These are phyloP conservation scores for Talaromyces thailandensis DNA, from an alignment of 495 filamentous ascomycete species.

Conservation along the genomic window DNA sequence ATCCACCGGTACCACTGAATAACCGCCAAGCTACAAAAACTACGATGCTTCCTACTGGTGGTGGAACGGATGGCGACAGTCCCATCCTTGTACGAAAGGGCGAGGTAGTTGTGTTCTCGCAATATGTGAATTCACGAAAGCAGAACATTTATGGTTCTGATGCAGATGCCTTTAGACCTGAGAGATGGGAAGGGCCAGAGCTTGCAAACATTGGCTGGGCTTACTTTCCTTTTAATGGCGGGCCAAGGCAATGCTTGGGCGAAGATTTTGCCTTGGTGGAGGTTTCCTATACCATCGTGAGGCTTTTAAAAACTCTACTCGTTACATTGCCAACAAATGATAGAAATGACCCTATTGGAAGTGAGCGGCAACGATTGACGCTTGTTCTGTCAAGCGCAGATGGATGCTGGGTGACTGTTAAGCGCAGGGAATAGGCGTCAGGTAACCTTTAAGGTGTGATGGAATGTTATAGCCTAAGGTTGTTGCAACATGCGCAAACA, in stretches of 20 bases:
- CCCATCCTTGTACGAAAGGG: constrained; percentile 58
- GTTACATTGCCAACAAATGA: constrained; percentile 17
- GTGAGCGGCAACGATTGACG: constrained; percentile 20
- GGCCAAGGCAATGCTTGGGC: constrained; percentile 23
- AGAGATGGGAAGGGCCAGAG: constrained; percentile 49
- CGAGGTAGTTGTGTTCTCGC: constrained; percentile 17
- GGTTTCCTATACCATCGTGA: constrained; percentile 25
- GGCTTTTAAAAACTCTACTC: constrained; percentile 24
- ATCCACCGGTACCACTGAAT: constrained; percentile 68
- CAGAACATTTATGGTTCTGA: constrained; percentile 48
- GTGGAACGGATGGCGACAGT: constrained; percentile 54
- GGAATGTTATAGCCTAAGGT: too few relatives aligned
- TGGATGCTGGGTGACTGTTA: constrained; percentile 19
- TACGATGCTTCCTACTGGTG: constrained; percentile 62
- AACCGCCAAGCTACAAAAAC: constrained; percentile 56
- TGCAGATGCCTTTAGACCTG: constrained; percentile 48
- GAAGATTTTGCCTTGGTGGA: constrained; percentile 33
- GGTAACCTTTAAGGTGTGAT: too few relatives aligned
- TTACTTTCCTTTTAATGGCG: constrained; percentile 59
- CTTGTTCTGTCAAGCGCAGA: constrained; percentile 19
- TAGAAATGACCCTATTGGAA: constrained; percentile 13
- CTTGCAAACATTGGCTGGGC: constrained; percentile 38
- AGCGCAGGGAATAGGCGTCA: too few relatives aligned
- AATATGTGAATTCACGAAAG: constrained; percentile 18
- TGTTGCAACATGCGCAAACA: too few relatives aligned